phyloP scores from a whole-genome alignment of 2,329 filamentous ascomycete species.

The Lojkania enalia region DNA sequence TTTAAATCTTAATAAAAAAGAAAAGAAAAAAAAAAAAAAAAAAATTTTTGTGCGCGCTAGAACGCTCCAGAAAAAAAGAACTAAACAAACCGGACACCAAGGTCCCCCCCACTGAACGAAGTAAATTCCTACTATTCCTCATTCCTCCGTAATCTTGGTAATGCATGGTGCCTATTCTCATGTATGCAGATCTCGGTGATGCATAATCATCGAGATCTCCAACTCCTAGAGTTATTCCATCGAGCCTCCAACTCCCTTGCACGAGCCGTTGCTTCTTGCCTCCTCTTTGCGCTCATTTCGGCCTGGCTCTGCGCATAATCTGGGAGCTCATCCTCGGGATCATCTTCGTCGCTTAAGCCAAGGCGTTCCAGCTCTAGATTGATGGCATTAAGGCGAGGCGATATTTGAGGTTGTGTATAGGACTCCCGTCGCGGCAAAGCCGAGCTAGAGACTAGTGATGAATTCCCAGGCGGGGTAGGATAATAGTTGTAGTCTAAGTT shows the following conservation, averaged over 20 bases:
- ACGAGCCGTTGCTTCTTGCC: constrained; percentile 47
- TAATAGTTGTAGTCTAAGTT: constrained; percentile 27
- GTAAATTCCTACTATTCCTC: neutral
- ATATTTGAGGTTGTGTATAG: constrained; percentile 20
- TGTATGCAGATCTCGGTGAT: too few species aligned
- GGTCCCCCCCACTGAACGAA: neutral
- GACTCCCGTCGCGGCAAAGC: constrained; percentile 17
- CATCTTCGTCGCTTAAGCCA: constrained; percentile 32
- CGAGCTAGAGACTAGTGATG: constrained; percentile 16
- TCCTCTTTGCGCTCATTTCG: constrained; percentile 46
- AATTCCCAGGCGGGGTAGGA: constrained; percentile 6
- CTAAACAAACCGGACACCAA: neutral
- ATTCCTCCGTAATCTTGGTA: neutral
- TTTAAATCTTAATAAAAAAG: too few species aligned
- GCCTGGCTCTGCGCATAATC: constrained; percentile 54
- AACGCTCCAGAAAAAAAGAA: neutral
- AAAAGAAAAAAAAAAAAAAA: neutral
- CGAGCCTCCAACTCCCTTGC: constrained; percentile 51
- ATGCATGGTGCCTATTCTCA: too few species aligned
- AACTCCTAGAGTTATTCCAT: constrained; percentile 42
- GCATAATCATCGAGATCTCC: constrained; percentile 15
- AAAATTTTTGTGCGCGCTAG: neutral
- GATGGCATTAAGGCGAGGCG: constrained; percentile 27
- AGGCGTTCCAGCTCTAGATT: constrained; percentile 37
- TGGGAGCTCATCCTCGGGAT: constrained; percentile 46